Evolutionary conservation across 805 yeast species (phyloP).

Genomic region (Isabelozyma heimii): DNA sequence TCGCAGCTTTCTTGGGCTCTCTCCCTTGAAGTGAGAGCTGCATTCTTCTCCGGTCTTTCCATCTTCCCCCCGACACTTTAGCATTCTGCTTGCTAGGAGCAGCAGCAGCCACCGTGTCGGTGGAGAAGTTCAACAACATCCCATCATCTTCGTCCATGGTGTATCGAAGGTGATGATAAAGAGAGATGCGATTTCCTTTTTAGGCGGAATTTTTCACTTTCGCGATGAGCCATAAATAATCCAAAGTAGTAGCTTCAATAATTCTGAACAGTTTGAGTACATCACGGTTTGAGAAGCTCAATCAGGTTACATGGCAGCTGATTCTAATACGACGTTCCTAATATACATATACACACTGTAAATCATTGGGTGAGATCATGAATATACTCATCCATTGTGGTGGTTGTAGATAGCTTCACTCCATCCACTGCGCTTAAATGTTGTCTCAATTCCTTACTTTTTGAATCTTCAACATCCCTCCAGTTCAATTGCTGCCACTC

Average conservation of each 20-base stretch:
- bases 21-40: conserved; percentile 51
- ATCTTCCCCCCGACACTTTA: conserved; percentile 68
- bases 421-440: conserved; percentile 14
- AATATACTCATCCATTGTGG: conserved; percentile 25
- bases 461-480: conserved; percentile 15
- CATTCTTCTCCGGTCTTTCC: conserved; percentile 76
- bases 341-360: no score
- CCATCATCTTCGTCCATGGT: conserved; percentile 60
- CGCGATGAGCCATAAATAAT: conserved; percentile 7
- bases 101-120: conserved; percentile 13
- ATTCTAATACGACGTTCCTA: no score
- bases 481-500: conserved; percentile 34
- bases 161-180: not conserved
- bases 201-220: not conserved
- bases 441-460: conserved; percentile 12
- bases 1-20: conserved; percentile 17
- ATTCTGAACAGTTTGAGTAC: no score
- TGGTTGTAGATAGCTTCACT: conserved; percentile 15
- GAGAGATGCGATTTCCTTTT: not conserved
- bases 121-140: conserved; percentile 69
- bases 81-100: conserved; percentile 1
- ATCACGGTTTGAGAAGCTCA: no score
- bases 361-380: conserved; percentile 13
- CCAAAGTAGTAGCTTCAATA: no score
- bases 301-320: no score